phyloP scores from a whole-genome alignment of 2,329 filamentous ascomycete species.

The Trichophyton benhamiae region DNA sequence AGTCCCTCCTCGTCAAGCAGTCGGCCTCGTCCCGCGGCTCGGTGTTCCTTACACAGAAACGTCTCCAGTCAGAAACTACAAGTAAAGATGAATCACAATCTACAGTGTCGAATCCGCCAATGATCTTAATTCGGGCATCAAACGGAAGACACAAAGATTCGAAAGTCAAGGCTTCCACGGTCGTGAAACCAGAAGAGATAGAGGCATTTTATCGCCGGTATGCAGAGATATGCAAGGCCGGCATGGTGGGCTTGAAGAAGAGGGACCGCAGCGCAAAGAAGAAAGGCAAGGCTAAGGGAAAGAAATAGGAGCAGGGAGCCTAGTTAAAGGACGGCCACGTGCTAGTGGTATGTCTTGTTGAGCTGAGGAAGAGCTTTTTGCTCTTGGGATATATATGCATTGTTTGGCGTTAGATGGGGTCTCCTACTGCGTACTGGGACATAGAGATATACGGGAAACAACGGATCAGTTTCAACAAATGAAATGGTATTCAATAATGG shows the following conservation, averaged over 20 bases:
- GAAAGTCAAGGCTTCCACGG: slow-evolving; percentile 66
- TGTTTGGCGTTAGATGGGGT: slow-evolving; percentile 6
- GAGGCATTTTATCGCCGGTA: slow-evolving; percentile 74
- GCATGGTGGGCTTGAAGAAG: slow-evolving; percentile 85
- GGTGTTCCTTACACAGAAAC: slow-evolving; percentile 35
- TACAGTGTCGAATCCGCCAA: slow-evolving; percentile 40
- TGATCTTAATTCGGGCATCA: slow-evolving; percentile 70
- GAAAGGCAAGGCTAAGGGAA: slow-evolving; percentile 65
- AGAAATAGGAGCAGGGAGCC: slow-evolving; percentile 32
- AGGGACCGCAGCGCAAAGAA: slow-evolving; percentile 79
- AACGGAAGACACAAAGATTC: slow-evolving; percentile 59
- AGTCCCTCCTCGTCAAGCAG: slow-evolving; percentile 29
- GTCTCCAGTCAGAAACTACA: slow-evolving; percentile 22
- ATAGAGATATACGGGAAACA: background rate
- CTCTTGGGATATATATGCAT: slow-evolving; percentile 3
- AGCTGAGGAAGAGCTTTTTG: background rate
- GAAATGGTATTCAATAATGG: background rate
- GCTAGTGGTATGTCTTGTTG: background rate
- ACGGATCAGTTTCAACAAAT: background rate
- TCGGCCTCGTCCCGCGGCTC: slow-evolving; percentile 32
- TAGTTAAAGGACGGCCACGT: background rate
- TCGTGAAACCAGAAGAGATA: slow-evolving; percentile 63
- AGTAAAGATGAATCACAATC: slow-evolving; percentile 42
- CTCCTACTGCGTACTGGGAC: background rate
- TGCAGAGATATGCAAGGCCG: slow-evolving; percentile 78